These are phyloP conservation scores for Pleodorina starrii DNA, from an alignment of 139 green algal species.

Conservation along the genomic window DNA sequence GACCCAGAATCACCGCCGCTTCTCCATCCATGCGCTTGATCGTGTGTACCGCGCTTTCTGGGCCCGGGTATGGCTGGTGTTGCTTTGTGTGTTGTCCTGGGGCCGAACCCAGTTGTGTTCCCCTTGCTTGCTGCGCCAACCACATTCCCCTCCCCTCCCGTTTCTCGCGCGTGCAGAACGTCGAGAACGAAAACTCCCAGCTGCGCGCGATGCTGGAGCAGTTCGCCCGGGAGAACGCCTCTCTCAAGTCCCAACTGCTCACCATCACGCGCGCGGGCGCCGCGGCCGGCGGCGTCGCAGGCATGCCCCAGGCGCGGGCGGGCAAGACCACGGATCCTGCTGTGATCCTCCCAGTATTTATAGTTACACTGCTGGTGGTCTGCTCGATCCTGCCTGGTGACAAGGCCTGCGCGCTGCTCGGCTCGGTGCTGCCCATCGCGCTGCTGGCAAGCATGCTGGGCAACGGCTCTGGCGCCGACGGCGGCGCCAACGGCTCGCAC, in stretches of 20 bases:
- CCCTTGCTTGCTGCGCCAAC: too few species aligned
- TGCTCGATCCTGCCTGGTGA: conserved; percentile 53
- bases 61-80: too few species aligned
- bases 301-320: conserved; percentile 18
- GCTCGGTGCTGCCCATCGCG: conserved; percentile 31
- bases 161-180: neutral
- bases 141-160: too few species aligned
- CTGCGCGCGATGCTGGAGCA: conserved; percentile 61
- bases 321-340: conserved; percentile 57
- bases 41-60: too few species aligned
- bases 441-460: conserved; percentile 30
- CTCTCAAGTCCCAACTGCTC: conserved; percentile 52
- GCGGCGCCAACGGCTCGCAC: too few species aligned
- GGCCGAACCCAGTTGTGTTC: too few species aligned
- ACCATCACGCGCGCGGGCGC: neutral
- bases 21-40: too few species aligned
- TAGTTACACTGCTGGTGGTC: conserved; percentile 64
- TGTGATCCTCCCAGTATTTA: conserved; percentile 61
- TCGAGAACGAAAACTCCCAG: conserved; percentile 64
- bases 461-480: neutral
- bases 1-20: too few species aligned
- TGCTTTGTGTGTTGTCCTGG: too few species aligned
- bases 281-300: neutral
- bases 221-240: conserved; percentile 60
- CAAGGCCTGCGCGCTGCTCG: conserved; percentile 42